Percentiles rank a stretch among this genome's conserved stretches.
Evolutionary conservation across 495 filamentous ascomycete genomes (phyloP).

Genomic region (Talaromyces liani): DNA sequence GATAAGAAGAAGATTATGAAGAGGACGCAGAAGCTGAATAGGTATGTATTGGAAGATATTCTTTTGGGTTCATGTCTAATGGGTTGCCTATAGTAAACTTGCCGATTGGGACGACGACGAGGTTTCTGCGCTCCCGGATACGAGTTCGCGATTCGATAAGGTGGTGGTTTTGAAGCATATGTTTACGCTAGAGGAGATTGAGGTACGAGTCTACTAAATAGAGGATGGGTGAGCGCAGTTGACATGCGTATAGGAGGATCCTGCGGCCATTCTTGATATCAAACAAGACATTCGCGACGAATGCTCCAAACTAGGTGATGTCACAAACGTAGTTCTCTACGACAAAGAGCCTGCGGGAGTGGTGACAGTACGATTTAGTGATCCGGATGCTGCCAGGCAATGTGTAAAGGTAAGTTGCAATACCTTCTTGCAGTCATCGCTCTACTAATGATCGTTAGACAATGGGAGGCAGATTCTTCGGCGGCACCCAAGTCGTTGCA

Average conservation of each 20-base stretch:
- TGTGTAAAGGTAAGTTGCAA: constrained; percentile 52
- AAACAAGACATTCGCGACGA: constrained; percentile 91
- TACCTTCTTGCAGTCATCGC: too few relatives aligned
- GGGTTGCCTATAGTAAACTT: constrained; percentile 54
- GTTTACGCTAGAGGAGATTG: constrained; percentile 83
- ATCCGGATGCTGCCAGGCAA: constrained; percentile 58
- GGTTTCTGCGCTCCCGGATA: constrained; percentile 47
- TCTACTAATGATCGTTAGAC: constrained; percentile 24
- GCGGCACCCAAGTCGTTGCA: constrained; percentile 63
- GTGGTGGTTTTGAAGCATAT: constrained; percentile 86
- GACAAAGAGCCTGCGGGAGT: constrained; percentile 85
- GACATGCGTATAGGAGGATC: constrained; percentile 55
- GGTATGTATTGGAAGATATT: constrained; percentile 26
- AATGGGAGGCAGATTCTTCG: constrained; percentile 81
- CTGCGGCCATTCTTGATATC: constrained; percentile 77
- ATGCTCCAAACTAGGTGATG: constrained; percentile 75
- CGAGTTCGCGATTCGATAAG: constrained; percentile 61
- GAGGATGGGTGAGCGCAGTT: constrained; percentile 7
- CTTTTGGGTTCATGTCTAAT: neutral
- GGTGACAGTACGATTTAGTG: constrained; percentile 70
- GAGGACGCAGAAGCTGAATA: constrained; percentile 78
- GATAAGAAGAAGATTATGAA: constrained; percentile 82
- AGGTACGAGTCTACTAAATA: constrained; percentile 28
- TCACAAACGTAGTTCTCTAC: constrained; percentile 86
- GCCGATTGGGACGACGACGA: constrained; percentile 94